Evolutionary conservation across 495 filamentous ascomycete species (phyloP).

Genomic region (Aspergillus asperescens): DNA sequence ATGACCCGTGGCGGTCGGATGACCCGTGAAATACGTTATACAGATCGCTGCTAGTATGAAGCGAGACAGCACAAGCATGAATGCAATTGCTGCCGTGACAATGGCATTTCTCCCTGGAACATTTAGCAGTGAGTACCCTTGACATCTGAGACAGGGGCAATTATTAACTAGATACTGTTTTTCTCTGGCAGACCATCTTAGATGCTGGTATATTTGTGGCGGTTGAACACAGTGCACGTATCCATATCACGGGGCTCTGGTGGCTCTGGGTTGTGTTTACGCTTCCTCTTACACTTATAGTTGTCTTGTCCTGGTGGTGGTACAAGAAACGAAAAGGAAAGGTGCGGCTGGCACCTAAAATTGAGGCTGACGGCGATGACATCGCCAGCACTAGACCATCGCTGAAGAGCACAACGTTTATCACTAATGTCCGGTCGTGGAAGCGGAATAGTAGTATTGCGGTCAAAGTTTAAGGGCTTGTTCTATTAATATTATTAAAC

Average conservation of each 20-base stretch:
- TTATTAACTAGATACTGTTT: too few relatives aligned
- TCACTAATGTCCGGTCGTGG: neutral
- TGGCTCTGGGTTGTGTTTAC: neutral
- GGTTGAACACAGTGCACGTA: neutral
- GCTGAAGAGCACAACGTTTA: neutral
- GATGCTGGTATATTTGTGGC: neutral
- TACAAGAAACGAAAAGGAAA: neutral
- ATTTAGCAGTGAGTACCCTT: constrained; percentile 27
- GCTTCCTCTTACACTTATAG: neutral
- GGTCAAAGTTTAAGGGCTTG: neutral
- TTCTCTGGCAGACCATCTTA: neutral
- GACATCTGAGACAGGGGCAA: too few relatives aligned
- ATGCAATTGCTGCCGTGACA: constrained; percentile 47
- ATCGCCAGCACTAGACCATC: neutral
- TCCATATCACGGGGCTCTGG: neutral
- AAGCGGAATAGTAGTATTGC: neutral
- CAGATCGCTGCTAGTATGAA: constrained; percentile 38
- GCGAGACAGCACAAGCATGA: constrained; percentile 47
- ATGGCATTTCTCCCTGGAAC: constrained; percentile 52
- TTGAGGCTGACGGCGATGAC: neutral
- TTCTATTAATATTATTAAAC: too few relatives aligned
- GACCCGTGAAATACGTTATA: too few relatives aligned
- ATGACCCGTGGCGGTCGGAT: too few relatives aligned
- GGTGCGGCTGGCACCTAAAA: neutral
- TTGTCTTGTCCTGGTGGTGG: neutral